Base-by-base conservation (phyloP, 495 filamentous ascomycete species). In the Melanomma pulvis-pyrius region DNA sequence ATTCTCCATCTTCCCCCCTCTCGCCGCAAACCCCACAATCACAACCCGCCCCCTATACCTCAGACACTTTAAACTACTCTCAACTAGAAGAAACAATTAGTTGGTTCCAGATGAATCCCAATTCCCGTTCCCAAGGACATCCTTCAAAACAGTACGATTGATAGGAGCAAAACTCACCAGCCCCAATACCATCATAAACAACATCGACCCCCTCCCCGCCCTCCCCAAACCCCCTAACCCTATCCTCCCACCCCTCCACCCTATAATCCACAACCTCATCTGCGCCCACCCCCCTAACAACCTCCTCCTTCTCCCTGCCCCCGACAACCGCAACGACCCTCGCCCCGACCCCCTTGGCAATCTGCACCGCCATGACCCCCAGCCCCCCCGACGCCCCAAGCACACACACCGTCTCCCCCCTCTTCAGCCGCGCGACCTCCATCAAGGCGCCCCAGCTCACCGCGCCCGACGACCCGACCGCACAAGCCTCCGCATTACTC, bases 1-100 rank as follows among this genome's bases (percentile, higher is more conserved):
- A 25, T 72, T 51, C 61, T 78, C 76, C 61, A 78, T 74, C 1
- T 73, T 50, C 1, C 78, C 78, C 41, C 75, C 74, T 55, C 74
- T 61, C 12, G 69, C 76, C 22, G 74, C 74, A 58, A 75, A 78
- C 15, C 76, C 76, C 0, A 78, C 57, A 28, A 78, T 61, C 13
- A 78, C 72, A 17, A 78, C 59, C 41, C 57, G 3, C 5, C 57
- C 57, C 13, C 39, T 19, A 58, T 75, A 77, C 49, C 60, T 67
- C 9, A 73, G 36, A 55, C 74, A 76, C 28, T 70, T 68, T 12
- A 74, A 12, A 19, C 60, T 25, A 30, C 61, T 69, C 49, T 67
- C 57, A 54, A 72, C 57, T 44, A n/a, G n/a, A n/a, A n/a, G n/a
- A n/a, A n/a, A n/a, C n/a, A n/a, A n/a, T n/a, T n/a, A n/a, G n/a